A percentile compares a stretch with the other conserved stretches of the same genome.
Conservation (phyloP, 1,139 yeast genomes). For the Candida albicans region DNA sequence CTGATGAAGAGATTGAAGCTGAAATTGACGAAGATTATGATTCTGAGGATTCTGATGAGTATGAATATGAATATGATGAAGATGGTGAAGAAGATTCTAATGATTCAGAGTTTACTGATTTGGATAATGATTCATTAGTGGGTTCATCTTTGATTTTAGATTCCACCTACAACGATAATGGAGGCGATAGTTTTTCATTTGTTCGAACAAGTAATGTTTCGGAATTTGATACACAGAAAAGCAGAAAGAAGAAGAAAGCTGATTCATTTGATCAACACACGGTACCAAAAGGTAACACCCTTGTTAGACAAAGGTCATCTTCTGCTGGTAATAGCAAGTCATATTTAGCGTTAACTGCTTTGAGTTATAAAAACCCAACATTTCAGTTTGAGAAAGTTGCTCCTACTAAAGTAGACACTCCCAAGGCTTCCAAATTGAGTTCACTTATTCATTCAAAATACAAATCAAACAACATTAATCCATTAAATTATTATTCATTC, state of each 20-base stretch:
- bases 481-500: conserved; percentile 54
- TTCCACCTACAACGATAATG: conserved; percentile 18
- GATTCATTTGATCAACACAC: conserved; percentile 23
- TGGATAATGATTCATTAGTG: conserved; percentile 41
- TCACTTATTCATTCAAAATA: conserved; percentile 39
- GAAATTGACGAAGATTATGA: conserved; percentile 10
- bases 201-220: conserved; percentile 10
- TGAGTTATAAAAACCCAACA: conserved; percentile 10
- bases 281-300: conserved; percentile 13
- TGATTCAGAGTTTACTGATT: conserved; percentile 48
- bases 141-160: conserved; percentile 34
- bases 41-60: conserved; percentile 13
- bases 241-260: conserved; percentile 19
- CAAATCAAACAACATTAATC: conserved; percentile 41
- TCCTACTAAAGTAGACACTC: conserved; percentile 9
- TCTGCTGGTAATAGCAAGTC: conserved; percentile 8
- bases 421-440: conserved; percentile 35
- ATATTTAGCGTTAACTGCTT: conserved; percentile 1
- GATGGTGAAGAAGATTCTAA: conserved; percentile 18
- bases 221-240: conserved; percentile 16
- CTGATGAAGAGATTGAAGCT: conserved; percentile 16
- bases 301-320: conserved; percentile 8
- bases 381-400: conserved; percentile 29
- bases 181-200: conserved; percentile 13
- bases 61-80: conserved; percentile 10